Conservation (phyloP, 1,139 yeast genomes). For the Hansenula lynferdii region DNA sequence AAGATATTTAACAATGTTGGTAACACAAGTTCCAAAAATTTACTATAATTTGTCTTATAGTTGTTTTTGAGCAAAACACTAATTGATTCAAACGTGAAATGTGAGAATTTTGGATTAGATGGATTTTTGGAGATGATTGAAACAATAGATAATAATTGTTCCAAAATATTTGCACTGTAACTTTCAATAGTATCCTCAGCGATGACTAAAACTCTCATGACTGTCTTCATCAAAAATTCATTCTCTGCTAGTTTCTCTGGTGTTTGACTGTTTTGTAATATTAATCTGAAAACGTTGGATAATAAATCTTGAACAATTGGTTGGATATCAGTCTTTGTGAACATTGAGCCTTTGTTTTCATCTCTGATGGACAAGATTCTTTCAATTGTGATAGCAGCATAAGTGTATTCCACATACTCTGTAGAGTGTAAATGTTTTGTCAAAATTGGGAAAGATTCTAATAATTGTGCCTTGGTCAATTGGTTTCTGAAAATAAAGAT, state of each 20-base stretch:
- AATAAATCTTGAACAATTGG: conserved; percentile 51
- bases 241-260: conserved; percentile 95
- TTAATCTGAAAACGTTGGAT: conserved; percentile 59
- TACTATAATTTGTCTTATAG: conserved; percentile 30
- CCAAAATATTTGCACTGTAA: conserved; percentile 41
- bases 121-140: conserved; percentile 80
- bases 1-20: conserved; percentile 66
- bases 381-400: conserved; percentile 90
- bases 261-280: conserved; percentile 51
- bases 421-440: conserved; percentile 55
- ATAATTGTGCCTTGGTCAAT: conserved; percentile 77
- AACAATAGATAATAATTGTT: conserved; percentile 66
- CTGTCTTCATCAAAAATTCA: conserved; percentile 84
- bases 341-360: conserved; percentile 46
- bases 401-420: conserved; percentile 86
- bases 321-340: conserved; percentile 67
- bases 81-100: conserved; percentile 84
- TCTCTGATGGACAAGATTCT: conserved; percentile 76
- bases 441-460: conserved; percentile 76
- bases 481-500: conserved; percentile 90
- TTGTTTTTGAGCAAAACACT: conserved; percentile 67
- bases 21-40: conserved; percentile 52
- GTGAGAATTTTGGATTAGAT: conserved; percentile 90
- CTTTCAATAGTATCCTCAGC: conserved; percentile 56
- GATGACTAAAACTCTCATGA: conserved; percentile 78